phyloP scores from a whole-genome alignment of 345 rosid genomes.

The Dipteronia sinensis region DNA sequence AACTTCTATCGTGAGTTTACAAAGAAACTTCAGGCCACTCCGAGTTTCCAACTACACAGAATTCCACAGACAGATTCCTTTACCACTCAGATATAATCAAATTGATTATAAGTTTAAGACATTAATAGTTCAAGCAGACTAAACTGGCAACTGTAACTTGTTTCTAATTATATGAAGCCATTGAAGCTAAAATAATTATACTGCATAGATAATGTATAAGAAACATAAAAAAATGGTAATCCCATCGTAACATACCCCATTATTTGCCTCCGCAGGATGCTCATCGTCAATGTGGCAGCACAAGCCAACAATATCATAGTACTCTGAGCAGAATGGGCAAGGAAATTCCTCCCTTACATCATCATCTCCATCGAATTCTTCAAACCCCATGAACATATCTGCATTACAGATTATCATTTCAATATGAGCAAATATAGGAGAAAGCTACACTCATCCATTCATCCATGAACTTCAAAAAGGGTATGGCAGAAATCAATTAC shows the following conservation, averaged over 20 bases:
- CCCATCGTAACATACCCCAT: conserved; percentile 55
- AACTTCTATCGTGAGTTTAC: not conserved
- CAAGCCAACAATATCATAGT: conserved; percentile 83
- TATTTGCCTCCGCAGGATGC: conserved; percentile 82
- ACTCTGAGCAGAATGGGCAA: conserved; percentile 92
- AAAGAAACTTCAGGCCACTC: not conserved
- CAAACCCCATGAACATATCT: conserved; percentile 82
- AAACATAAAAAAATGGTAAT: not conserved
- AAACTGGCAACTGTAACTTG: not conserved
- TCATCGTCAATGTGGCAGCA: conserved; percentile 94
- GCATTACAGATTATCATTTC: conserved; percentile 35
- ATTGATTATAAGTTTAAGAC: not conserved
- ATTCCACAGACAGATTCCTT: not conserved
- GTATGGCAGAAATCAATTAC: not conserved
- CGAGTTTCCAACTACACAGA: not conserved
- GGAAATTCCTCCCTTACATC: conserved; percentile 91
- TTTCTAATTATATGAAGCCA: not conserved
- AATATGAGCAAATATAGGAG: conserved; percentile 7
- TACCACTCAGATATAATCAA: not conserved
- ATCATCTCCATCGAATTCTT: conserved; percentile 87
- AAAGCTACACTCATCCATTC: not conserved
- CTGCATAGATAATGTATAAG: not conserved
- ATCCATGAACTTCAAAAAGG: not conserved
- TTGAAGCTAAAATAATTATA: not conserved
- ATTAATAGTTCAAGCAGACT: not conserved